Base-by-base conservation (phyloP, 1,284 basidiomycete species). In the Trichosporon faecale region DNA sequence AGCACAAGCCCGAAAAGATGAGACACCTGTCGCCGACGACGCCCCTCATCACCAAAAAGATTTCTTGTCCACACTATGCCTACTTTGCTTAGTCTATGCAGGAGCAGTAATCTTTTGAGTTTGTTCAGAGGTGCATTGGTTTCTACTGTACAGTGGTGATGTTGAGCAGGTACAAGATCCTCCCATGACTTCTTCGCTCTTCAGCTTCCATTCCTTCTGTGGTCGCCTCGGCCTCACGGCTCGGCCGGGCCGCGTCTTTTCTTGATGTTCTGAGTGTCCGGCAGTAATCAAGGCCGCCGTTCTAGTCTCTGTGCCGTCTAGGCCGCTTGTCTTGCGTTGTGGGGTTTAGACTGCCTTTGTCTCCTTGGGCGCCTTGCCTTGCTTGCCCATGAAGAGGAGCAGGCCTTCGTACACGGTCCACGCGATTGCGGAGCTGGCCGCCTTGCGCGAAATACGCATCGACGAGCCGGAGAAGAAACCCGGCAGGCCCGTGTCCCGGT, bases 381-480 rank as follows among this genome's bases (percentile, higher is more conserved):
- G 57, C 27, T 61, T 61, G 57, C 57, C 57, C 57, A 61, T 61
- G 89, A 88, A 68, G 25, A 85, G 67, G 72, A 95, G 84, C 55
- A 93, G 81, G 35, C 89, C 91, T 82, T 96, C 95, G 77, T 95
- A 97, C 1, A 95, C 91, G 0, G 90, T 91, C 95, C 95, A 98
- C 0, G 90, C 93, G 72, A 98, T 94, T 0, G 90, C 91, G 25
- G 92, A 94, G 77, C 92, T 93, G n/a, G 93, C 85, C 0, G 95
- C 89, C 81, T 97, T 98, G 64, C 94, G 87, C 5, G 91, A 89
- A 77, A 96, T 88, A 11, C 95, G 88, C 52, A 98, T 85, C 0
- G 90, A 90, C 23, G 89, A 88, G 1, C 94, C 95, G 71, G 93
- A 92, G 78, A 96, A 94, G 82, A 95, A 94, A 0, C 94, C 93